Evolutionary conservation across 2,329 filamentous ascomycete species (phyloP).

Genomic region (Pseudocercospora musae): DNA sequence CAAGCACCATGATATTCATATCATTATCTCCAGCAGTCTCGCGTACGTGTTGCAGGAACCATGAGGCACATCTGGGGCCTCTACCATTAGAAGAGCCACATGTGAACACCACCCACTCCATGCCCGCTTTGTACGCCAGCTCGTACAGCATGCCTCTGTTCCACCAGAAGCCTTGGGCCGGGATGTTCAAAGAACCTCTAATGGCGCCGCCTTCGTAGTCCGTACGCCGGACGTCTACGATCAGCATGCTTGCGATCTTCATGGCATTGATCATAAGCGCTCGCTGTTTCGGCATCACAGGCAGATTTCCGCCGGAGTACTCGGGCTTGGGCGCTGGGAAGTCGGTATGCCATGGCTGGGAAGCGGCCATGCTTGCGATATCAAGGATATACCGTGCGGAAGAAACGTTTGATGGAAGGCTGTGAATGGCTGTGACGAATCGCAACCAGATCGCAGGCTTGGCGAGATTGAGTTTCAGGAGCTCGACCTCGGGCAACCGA

Average conservation of each 20-base stretch:
- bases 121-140: slow-evolving; percentile 43
- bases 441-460: neutral
- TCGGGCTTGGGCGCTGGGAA: slow-evolving; percentile 40
- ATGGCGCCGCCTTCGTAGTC: slow-evolving; percentile 48
- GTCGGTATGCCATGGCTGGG: slow-evolving; percentile 40
- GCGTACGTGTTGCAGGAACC: slow-evolving; percentile 37
- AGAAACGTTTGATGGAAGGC: neutral
- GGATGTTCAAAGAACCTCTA: slow-evolving; percentile 46
- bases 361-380: slow-evolving; percentile 19
- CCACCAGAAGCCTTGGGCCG: slow-evolving; percentile 48
- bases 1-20: slow-evolving; percentile 43
- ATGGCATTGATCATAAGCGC: slow-evolving; percentile 37
- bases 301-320: slow-evolving; percentile 31
- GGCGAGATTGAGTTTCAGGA: neutral
- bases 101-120: slow-evolving; percentile 48
- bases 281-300: slow-evolving; percentile 38
- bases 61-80: slow-evolving; percentile 36
- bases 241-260: slow-evolving; percentile 39
- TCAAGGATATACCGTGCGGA: neutral
- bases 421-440: neutral
- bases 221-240: slow-evolving; percentile 47
- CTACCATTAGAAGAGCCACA: slow-evolving; percentile 39
- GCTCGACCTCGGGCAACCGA: neutral
- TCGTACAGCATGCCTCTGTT: slow-evolving; percentile 45
- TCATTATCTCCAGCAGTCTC: slow-evolving; percentile 36